A percentile compares a stretch with the other conserved stretches of the same genome.
phyloP scores from a whole-genome alignment of 768 basidiomycete species.

The Boletus subcaerulescens region DNA sequence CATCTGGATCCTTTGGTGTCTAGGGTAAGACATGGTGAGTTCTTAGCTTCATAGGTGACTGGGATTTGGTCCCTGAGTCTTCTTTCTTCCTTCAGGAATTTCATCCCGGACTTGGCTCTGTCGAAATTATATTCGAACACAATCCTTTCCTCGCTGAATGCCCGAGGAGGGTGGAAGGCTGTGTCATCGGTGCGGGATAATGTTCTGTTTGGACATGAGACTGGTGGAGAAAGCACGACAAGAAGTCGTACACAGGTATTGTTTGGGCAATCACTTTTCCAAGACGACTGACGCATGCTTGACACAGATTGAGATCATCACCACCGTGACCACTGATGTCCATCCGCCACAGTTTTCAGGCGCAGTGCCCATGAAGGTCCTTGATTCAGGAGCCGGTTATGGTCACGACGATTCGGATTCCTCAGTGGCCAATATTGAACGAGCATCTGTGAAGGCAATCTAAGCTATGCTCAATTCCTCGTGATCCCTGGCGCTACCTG shows the following conservation, averaged over 20 bases:
- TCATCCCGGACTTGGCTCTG: slow-evolving; percentile 25
- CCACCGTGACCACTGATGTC: background rate
- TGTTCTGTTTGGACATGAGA: slow-evolving; percentile 3
- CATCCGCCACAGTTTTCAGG: too few species aligned
- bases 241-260: slow-evolving; percentile 7
- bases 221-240: background rate
- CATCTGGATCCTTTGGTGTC: background rate
- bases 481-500: too few species aligned
- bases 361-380: background rate
- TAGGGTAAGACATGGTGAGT: slow-evolving; percentile 10
- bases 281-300: background rate
- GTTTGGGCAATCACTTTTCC: background rate
- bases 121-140: slow-evolving; percentile 27
- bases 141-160: slow-evolving; percentile 18
- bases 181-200: background rate
- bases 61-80: background rate
- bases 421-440: too few species aligned
- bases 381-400: background rate
- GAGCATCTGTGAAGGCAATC: too few species aligned
- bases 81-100: slow-evolving; percentile 6
- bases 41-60: background rate
- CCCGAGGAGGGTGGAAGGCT: slow-evolving; percentile 24
- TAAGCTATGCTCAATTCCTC: too few species aligned
- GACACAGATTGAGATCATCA: background rate
- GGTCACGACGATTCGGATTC: background rate